A percentile compares a stretch with the other conserved stretches of the same genome.
These are phyloP conservation scores for Ustilago xerochloae DNA, from an alignment of 1,284 basidiomycete genomes.

Conservation along the genomic window DNA sequence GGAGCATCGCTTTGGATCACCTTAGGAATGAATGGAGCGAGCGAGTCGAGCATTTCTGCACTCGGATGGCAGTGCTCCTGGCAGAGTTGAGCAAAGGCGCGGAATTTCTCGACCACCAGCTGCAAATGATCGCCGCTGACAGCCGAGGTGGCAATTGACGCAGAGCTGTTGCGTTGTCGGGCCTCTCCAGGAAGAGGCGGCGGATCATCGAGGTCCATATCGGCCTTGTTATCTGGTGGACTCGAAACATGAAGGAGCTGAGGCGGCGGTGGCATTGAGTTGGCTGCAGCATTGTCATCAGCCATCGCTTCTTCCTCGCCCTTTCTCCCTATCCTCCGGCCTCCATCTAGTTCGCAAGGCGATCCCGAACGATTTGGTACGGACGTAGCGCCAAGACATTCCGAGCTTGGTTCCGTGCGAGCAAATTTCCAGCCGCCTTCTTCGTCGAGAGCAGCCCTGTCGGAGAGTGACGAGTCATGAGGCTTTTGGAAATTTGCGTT, in stretches of 20 bases:
- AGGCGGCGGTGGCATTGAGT: constrained; percentile 5
- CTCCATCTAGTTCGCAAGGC: not conserved
- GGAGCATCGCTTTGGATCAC: constrained; percentile 17
- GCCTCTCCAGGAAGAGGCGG: constrained; percentile 3
- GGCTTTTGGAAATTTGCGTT: constrained; percentile 43
- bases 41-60: constrained; percentile 19
- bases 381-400: not conserved
- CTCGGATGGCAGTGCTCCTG: constrained; percentile 35
- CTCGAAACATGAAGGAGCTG: not conserved
- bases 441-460: constrained; percentile 35
- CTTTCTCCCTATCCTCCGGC: not conserved
- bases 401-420: constrained; percentile 2
- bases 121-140: constrained; percentile 36
- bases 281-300: not conserved
- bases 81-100: constrained; percentile 34
- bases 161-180: constrained; percentile 21
- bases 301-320: not conserved
- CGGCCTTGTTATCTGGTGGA: not conserved
- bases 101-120: constrained; percentile 28
- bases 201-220: constrained; percentile 19
- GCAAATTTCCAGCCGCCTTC: constrained; percentile 39
- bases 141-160: constrained; percentile 10
- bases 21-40: constrained; percentile 19
- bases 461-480: constrained; percentile 40
- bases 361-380: too few relatives aligned